Percentiles rank a stretch among this genome's conserved stretches.
phyloP scores from a whole-genome alignment of 1,284 basidiomycete species.

The Ustilago tritici region DNA sequence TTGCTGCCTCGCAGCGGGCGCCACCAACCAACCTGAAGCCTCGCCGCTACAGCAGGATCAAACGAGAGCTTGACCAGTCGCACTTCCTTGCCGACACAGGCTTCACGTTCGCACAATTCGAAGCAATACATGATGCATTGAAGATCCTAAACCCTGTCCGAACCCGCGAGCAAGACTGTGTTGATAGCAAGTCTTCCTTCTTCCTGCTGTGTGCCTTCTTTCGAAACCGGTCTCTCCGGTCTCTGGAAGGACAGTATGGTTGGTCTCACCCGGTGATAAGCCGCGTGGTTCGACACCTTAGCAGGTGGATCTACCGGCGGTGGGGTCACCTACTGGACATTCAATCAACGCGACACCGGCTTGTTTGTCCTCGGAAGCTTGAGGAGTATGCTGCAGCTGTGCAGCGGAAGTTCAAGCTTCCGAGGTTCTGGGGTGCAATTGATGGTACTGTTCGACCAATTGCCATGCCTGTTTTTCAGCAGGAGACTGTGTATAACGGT shows the following conservation, averaged over 20 bases:
- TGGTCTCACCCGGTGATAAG: background rate
- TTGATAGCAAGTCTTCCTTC: background rate
- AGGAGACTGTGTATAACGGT: background rate
- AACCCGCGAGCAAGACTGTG: background rate
- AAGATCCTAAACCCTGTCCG: background rate
- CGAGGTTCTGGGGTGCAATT: background rate
- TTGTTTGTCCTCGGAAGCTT: background rate
- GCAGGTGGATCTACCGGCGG: background rate
- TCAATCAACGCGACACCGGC: background rate
- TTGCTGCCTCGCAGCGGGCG: no score
- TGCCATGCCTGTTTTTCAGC: background rate
- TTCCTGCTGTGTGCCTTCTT: background rate
- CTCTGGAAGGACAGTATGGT: background rate
- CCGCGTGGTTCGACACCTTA: background rate
- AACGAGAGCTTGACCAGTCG: background rate
- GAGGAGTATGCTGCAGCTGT: background rate
- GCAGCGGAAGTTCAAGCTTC: background rate
- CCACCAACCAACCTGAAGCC: background rate
- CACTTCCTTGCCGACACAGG: no score
- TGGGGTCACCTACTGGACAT: background rate
- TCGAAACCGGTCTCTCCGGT: background rate
- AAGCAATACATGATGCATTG: background rate
- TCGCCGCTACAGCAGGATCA: background rate
- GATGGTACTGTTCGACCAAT: background rate
- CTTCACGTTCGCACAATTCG: background rate